Evolutionary conservation across 2,329 filamentous ascomycete genomes (phyloP).

Genomic region (Pseudogymnoascus sp.): DNA sequence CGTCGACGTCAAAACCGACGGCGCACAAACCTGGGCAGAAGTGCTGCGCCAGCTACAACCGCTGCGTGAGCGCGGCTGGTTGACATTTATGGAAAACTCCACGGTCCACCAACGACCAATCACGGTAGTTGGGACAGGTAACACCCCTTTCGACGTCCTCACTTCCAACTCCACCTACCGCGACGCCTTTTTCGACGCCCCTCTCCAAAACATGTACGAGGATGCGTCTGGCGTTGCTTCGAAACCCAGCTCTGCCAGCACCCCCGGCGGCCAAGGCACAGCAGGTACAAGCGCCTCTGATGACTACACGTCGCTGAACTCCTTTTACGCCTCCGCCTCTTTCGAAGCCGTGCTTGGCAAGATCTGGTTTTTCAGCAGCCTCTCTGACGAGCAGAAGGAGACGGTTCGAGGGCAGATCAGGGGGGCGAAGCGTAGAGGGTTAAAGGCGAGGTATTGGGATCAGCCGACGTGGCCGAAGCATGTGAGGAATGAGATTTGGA

Average conservation of each 20-base stretch:
- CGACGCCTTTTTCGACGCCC: slow-evolving; percentile 61
- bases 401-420: slow-evolving; percentile 39
- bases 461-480: slow-evolving; percentile 49
- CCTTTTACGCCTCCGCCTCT: slow-evolving; percentile 57
- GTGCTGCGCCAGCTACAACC: slow-evolving; percentile 50
- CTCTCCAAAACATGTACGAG: slow-evolving; percentile 39
- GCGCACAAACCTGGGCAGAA: slow-evolving; percentile 42
- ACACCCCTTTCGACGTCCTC: slow-evolving; percentile 50
- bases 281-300: slow-evolving; percentile 31
- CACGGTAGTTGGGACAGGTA: slow-evolving; percentile 63
- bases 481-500: slow-evolving; percentile 49
- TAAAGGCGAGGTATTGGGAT: slow-evolving; percentile 55
- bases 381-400: slow-evolving; percentile 38
- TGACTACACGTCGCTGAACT: slow-evolving; percentile 47
- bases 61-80: slow-evolving; percentile 50
- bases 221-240: slow-evolving; percentile 21
- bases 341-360: slow-evolving; percentile 47
- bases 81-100: slow-evolving; percentile 45
- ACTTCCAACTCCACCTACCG: slow-evolving; percentile 45
- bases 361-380: slow-evolving; percentile 36
- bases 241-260: slow-evolving; percentile 10
- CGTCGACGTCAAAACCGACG: slow-evolving; percentile 61
- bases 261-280: slow-evolving; percentile 34
- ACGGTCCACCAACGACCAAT: slow-evolving; percentile 47
- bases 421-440: slow-evolving; percentile 42